phyloP scores from a whole-genome alignment of 345 rosid species.

The Luvunga scandens region DNA sequence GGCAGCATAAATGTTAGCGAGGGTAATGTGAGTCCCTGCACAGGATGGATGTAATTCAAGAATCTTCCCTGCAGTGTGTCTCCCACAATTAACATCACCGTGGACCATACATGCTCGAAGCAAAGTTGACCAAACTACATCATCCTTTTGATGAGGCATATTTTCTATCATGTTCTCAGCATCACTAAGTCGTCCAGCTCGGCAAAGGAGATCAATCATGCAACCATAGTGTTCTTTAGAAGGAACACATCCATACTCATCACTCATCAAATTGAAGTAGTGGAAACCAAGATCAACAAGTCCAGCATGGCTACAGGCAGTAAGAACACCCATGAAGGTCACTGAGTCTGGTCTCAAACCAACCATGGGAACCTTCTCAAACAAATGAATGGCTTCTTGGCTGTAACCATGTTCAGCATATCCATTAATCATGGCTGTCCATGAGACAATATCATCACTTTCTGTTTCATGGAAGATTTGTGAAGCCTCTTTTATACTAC shows the following conservation, averaged over 20 bases:
- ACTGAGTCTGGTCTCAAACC: constrained; percentile 75
- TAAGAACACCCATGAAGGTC: constrained; percentile 76
- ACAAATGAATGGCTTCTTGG: constrained; percentile 65
- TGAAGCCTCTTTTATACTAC: constrained; percentile 68
- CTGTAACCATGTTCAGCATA: constrained; percentile 87
- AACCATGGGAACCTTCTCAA: constrained; percentile 50
- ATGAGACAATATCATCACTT: constrained; percentile 52
- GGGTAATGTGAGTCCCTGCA: constrained; percentile 70
- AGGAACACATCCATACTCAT: constrained; percentile 43
- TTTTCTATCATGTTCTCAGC: constrained; percentile 70
- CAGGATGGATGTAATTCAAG: constrained; percentile 67
- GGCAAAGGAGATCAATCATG: constrained; percentile 85
- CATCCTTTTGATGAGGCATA: constrained; percentile 68
- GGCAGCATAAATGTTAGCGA: constrained; percentile 72
- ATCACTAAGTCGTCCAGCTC: constrained; percentile 66
- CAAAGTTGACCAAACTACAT: constrained; percentile 85
- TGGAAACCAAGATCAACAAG: constrained; percentile 70
- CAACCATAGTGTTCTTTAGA: constrained; percentile 90
- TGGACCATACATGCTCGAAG: constrained; percentile 64
- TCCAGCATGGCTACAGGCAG: constrained; percentile 82
- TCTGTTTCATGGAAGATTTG: constrained; percentile 56
- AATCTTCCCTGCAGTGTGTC: constrained; percentile 58
- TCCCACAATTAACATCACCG: constrained; percentile 66
- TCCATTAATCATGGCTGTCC: constrained; percentile 92
- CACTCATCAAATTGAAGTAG: constrained; percentile 65